A percentile compares a stretch with the other conserved stretches of the same genome.
Conservation (phyloP, 2,329 filamentous ascomycete genomes). For the Tolypocladium cylindrosporum region DNA sequence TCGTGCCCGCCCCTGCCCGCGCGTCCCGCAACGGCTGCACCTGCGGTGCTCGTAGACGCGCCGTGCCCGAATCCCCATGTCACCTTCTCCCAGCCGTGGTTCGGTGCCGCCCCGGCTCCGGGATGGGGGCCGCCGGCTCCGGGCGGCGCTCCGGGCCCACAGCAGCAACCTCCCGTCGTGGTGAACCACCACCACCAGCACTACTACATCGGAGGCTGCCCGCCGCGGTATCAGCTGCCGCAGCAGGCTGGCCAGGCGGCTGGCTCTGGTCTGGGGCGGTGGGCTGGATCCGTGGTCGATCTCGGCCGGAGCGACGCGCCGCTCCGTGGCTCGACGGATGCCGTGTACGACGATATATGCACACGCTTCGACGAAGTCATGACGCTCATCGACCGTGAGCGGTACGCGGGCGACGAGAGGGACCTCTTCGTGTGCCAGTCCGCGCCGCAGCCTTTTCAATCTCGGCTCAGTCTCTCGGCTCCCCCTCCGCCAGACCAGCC, state of each 20-base stretch:
- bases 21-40: not conserved
- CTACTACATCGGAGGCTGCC: not conserved
- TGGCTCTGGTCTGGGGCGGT: not conserved
- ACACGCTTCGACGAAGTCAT: constrained; percentile 57
- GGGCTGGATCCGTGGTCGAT: too few relatives aligned
- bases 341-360: constrained; percentile 48
- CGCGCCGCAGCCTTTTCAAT: constrained; percentile 1
- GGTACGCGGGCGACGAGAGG: constrained; percentile 39
- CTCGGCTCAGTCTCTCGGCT: not conserved
- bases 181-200: not conserved
- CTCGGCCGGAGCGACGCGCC: not conserved
- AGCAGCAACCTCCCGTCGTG: not conserved
- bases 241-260: not conserved
- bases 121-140: not conserved
- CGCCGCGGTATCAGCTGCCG: not conserved
- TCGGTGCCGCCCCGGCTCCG: not conserved
- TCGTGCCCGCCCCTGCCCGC: not conserved
- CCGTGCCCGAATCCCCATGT: not conserved
- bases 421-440: constrained; percentile 37
- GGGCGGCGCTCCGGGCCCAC: too few relatives aligned
- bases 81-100: not conserved
- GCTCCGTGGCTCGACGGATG: constrained; percentile 15
- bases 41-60: not conserved
- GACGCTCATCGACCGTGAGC: constrained; percentile 60
- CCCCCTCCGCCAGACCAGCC: not conserved